Base-by-base conservation (phyloP, 2,329 filamentous ascomycete genomes). In the Hypoxylon rubiginosum region DNA sequence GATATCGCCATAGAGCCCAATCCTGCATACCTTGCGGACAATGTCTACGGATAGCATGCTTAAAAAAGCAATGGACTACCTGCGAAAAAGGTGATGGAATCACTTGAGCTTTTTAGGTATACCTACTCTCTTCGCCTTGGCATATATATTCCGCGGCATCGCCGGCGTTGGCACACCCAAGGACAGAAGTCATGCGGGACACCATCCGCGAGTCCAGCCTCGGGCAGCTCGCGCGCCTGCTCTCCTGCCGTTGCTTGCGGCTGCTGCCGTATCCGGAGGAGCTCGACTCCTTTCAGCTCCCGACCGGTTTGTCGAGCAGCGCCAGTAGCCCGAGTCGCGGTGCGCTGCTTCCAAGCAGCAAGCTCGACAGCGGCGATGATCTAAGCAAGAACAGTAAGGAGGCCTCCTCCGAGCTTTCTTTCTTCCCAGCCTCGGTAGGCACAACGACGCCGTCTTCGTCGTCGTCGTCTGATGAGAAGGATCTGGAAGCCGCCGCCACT, bases 261-360 rank as follows among this genome's bases (percentile, higher is more conserved):
- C 55, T 65, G 11, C 50, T 70, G 46, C 62, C 67, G 19, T 70
- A 68, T 45, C 67, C 67, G 5, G 67, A 70, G 46, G 67, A 70
- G 56, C 67, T 67, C 39, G 39, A 45, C 1, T 63, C 62, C 1
- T 70, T 70, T 48, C 43, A 66, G 46, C 58, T 66, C 6, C 67
- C 67, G 32, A 49, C 58, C 3, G 26, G 53, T 21, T 49, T 67
- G 1, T n/a, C n/a, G n/a, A n/a, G n/a, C n/a, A 58, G 50, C 50
- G 10, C 2, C 30, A 17, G 15, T 28, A 28, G 26, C 26, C 26
- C 26, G 26, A 28, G 26, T 26, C 50, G 30, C 13, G 52, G 64
- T 26, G 26, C 48, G 13, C 34, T 65, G 30, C n/a, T n/a, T n/a
- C 52, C 63, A 1, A 55, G 46, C 32, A 43, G 48, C 34, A 61